Base-by-base conservation (phyloP, 257 asterid species). In the Lycium barbarum region DNA sequence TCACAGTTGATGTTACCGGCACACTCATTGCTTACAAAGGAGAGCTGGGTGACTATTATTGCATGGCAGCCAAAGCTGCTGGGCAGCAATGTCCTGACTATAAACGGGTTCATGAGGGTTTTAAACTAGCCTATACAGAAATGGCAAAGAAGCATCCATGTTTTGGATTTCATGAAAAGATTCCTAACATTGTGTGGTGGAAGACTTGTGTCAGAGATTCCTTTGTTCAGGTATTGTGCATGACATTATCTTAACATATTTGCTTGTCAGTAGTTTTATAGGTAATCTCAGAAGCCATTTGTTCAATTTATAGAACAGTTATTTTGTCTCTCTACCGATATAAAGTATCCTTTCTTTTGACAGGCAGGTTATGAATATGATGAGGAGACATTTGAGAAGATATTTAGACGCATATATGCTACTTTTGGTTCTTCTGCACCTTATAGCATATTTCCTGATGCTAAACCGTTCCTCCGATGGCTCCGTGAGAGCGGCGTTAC, bases 281-380 rank as follows among this genome's bases (percentile, higher is more conserved):
- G 51, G 18, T 71, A 18, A 40, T 71, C 55, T 71, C 55, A 71
- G 79, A 71, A 71, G 15, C 17, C 79, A 71, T 71, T 71, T 71
- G 79, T 43, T 40, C 54, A 65, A 65, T 65, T 12, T 65, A 2
- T 33, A 33, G 72, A 65, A 26, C 33, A 26, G 13, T 51, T 13
- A 26, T 81, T 18, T 73, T 47, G 51, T 58, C 49, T 73, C 70
- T 86, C 65, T 68, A 9, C 73, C 65, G 20, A 67, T 7, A 4
- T 83, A 74, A 67, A 55, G 78, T n/a, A 47, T 67, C 62, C 85
- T 58, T 83, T 83, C 2, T 66, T 49, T 79, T 83, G 84, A 84
- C 96, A 96, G 98, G 99, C 99, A 83, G 99, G 99, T 83, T 97
- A 95, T 84, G 96, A 95, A 81, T 97, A 95, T 26, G 97, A 94